These are phyloP conservation scores for Leersia perrieri DNA, from an alignment of 176 grass and related monocot genomes.

Conservation along the genomic window DNA sequence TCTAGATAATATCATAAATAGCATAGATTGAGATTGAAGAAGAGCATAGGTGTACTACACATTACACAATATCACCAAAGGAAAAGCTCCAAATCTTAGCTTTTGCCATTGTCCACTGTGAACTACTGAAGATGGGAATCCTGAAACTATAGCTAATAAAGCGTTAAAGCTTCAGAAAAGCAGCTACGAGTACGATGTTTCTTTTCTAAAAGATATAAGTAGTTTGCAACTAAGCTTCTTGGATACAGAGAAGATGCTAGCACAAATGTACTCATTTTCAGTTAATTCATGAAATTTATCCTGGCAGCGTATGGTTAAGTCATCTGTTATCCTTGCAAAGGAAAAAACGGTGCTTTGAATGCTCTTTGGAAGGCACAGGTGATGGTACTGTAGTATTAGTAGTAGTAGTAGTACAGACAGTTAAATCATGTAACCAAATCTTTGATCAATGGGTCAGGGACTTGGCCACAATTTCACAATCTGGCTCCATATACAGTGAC, in stretches of 20 bases:
- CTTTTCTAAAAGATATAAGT: background rate
- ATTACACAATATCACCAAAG: background rate
- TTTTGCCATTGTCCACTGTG: background rate
- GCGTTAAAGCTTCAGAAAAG: background rate
- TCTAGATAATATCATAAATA: too few relatives aligned
- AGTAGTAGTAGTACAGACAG: background rate
- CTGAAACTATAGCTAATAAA: background rate
- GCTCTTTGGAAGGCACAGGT: background rate
- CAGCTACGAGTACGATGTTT: background rate
- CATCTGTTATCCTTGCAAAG: background rate
- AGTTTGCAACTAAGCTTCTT: background rate
- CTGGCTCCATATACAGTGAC: background rate
- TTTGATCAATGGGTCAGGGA: constrained; percentile 8
- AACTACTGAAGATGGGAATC: background rate
- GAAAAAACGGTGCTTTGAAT: background rate
- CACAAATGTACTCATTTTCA: background rate
- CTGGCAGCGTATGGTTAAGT: background rate
- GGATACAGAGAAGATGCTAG: background rate
- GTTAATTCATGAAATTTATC: background rate
- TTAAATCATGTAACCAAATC: constrained; percentile 6
- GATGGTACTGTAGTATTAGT: background rate
- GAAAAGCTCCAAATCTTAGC: background rate
- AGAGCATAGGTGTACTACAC: background rate
- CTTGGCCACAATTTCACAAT: background rate
- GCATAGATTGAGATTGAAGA: too few relatives aligned